Conservation (phyloP, 2,329 filamentous ascomycete species). For the Colletotrichum echinochloae region DNA sequence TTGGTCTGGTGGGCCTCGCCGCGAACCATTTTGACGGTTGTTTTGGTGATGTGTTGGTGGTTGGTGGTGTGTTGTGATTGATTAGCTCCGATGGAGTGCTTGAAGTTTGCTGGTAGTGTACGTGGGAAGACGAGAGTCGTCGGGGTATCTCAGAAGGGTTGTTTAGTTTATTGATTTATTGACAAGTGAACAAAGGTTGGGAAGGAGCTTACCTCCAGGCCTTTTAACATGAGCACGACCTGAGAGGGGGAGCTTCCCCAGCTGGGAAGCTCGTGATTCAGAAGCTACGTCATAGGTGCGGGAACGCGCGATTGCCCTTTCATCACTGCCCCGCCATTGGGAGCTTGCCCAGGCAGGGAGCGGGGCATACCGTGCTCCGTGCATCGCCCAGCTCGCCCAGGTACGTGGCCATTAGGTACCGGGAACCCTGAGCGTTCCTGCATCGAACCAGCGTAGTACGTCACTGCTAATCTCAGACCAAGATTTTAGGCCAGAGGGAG, state of each 20-base stretch:
- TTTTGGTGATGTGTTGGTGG: constrained; percentile 39
- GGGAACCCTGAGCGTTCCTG: constrained; percentile 39
- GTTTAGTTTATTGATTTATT: constrained; percentile 4
- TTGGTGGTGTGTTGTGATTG: constrained; percentile 19
- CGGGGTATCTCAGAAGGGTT: constrained; percentile 26
- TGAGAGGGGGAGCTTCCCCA: constrained; percentile 34
- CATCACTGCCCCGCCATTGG: constrained; percentile 41
- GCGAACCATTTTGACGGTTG: constrained; percentile 70
- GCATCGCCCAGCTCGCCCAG: constrained; percentile 21
- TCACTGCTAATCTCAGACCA: constrained; percentile 36
- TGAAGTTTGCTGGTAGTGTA: constrained; percentile 33
- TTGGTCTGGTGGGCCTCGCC: constrained; percentile 79
- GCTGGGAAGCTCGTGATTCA: constrained; percentile 37
- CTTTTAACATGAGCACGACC: constrained; percentile 24
- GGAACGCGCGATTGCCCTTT: constrained; percentile 40
- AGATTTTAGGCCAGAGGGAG: constrained; percentile 30
- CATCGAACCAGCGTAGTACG: constrained; percentile 36
- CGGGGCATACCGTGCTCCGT: constrained; percentile 36
- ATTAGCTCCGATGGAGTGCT: constrained; percentile 26
- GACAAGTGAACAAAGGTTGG: constrained; percentile 15
- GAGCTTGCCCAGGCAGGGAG: constrained; percentile 36
- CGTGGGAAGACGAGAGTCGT: constrained; percentile 18
- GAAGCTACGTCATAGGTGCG: constrained; percentile 42
- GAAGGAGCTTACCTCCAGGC: constrained; percentile 10
- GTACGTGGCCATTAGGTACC: constrained; percentile 37